Evolutionary conservation across 805 yeast genomes (phyloP).

Genomic region (Millerago galiae): DNA sequence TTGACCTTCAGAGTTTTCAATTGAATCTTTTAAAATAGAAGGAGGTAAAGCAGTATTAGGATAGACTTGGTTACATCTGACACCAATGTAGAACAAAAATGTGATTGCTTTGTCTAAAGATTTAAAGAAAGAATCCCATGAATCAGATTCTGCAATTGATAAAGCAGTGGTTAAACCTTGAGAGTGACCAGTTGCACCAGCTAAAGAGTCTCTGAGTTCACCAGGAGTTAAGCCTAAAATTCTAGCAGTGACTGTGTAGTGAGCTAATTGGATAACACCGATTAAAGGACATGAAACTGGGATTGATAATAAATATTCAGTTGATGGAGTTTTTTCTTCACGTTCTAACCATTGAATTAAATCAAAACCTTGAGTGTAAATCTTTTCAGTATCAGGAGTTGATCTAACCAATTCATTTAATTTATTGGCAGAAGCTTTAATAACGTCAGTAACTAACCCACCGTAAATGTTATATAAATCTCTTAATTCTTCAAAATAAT

Average conservation of each 20-base stretch:
- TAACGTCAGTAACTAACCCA: constrained; percentile 65
- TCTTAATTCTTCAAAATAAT: constrained; percentile 93
- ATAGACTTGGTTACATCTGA: constrained; percentile 82
- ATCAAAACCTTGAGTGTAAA: constrained; percentile 91
- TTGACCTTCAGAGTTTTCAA: constrained; percentile 89
- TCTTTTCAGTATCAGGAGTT: constrained; percentile 73
- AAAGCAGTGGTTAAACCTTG: constrained; percentile 91
- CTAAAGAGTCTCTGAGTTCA: constrained; percentile 60
- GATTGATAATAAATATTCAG: constrained; percentile 79
- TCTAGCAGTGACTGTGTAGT: constrained; percentile 83
- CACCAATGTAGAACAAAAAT: constrained; percentile 86
- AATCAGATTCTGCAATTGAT: constrained; percentile 74
- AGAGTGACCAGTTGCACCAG: constrained; percentile 84
- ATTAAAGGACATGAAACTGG: constrained; percentile 97
- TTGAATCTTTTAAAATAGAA: constrained; percentile 82
- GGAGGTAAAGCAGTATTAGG: constrained; percentile 96
- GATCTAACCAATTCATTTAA: constrained; percentile 63
- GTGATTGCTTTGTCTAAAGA: constrained; percentile 75
- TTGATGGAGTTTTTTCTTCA: constrained; percentile 84
- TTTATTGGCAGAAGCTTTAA: constrained; percentile 61
- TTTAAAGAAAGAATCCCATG: constrained; percentile 78
- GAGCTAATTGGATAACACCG: constrained; percentile 91
- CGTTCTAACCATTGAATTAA: constrained; percentile 79
- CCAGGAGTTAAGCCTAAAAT: constrained; percentile 87
- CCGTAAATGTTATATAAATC: constrained; percentile 74